Evolutionary conservation across 495 filamentous ascomycete species (phyloP).

Genomic region (Filosporella fistucella): DNA sequence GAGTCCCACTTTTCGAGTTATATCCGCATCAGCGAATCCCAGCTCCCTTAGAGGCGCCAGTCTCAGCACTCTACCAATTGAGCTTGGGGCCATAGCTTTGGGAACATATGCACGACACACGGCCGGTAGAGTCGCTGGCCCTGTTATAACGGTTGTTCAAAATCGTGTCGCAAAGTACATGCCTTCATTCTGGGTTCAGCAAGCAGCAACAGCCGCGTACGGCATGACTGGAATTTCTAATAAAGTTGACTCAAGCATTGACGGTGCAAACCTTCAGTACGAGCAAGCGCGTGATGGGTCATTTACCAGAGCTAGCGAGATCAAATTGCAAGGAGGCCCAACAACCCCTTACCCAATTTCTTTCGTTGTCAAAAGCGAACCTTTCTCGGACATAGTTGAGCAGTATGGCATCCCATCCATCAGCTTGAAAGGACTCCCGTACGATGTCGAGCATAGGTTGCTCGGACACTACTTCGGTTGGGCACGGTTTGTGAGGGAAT

Average conservation of each 20-base stretch:
- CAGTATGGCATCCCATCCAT: conserved; percentile 32
- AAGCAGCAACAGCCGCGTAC: neutral
- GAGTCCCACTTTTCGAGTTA: conserved; percentile 60
- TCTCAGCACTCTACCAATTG: conserved; percentile 57
- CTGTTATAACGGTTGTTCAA: conserved; percentile 37
- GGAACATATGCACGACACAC: conserved; percentile 46
- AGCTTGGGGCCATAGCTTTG: conserved; percentile 54
- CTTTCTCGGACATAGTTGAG: conserved; percentile 26
- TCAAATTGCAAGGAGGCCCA: conserved; percentile 44
- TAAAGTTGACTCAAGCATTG: neutral
- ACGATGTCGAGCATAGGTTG: conserved; percentile 42
- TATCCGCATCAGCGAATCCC: conserved; percentile 53
- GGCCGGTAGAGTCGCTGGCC: conserved; percentile 41
- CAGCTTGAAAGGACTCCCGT: conserved; percentile 38
- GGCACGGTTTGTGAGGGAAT: conserved; percentile 39
- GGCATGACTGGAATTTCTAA: neutral
- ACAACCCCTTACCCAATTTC: conserved; percentile 52
- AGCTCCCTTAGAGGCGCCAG: conserved; percentile 60
- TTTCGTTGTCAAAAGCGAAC: conserved; percentile 40
- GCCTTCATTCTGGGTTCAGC: conserved; percentile 32
- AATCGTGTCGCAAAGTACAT: conserved; percentile 35
- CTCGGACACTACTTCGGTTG: conserved; percentile 62
- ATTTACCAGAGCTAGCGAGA: conserved; percentile 15
- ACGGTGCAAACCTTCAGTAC: conserved; percentile 19
- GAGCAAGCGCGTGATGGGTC: conserved; percentile 15